These are phyloP conservation scores for Populus hybrid DNA, from an alignment of 441 rosid species.

Conservation along the genomic window DNA sequence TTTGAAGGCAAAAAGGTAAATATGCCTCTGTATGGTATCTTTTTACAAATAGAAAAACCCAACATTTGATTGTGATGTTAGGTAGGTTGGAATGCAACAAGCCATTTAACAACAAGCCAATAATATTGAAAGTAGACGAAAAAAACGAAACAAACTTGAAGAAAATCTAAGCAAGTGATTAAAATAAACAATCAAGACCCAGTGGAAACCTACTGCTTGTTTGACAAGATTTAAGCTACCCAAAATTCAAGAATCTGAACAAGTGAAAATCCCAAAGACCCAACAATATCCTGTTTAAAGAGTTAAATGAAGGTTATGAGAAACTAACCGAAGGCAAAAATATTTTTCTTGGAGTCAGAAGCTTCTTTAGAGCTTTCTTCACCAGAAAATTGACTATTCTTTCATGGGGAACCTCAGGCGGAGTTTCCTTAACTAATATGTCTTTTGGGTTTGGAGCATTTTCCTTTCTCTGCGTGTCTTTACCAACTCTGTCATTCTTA, in stretches of 20 bases:
- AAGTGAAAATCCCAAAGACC: slow-evolving; percentile 17
- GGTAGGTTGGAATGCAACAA: slow-evolving; percentile 37
- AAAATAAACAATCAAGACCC: too few species aligned
- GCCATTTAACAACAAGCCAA: slow-evolving; percentile 9
- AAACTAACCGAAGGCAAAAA: slow-evolving; percentile 19
- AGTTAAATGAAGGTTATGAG: slow-evolving; percentile 6
- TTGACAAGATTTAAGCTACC: slow-evolving; percentile 18
- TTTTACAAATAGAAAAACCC: not conserved
- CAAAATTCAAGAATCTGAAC: slow-evolving; percentile 26
- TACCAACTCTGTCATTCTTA: slow-evolving; percentile 31
- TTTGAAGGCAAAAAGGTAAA: slow-evolving; percentile 16
- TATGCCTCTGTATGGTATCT: slow-evolving; percentile 9
- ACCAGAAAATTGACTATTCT: not conserved
- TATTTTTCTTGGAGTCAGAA: slow-evolving; percentile 1
- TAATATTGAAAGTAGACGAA: slow-evolving; percentile 15
- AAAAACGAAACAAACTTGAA: not conserved
- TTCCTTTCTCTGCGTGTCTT: slow-evolving; percentile 18
- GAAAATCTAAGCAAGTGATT: slow-evolving; percentile 4
- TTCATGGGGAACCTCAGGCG: not conserved
- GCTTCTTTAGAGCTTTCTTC: slow-evolving; percentile 9
- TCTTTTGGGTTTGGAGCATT: too few species aligned
- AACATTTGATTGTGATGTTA: slow-evolving; percentile 23
- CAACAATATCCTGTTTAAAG: not conserved
- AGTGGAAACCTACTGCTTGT: slow-evolving; percentile 12
- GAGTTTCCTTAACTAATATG: not conserved